A percentile compares a stretch with the other conserved stretches of the same genome.
Evolutionary conservation across 2,329 filamentous ascomycete genomes (phyloP).

Genomic region (Ambrosiella cleistominuta): DNA sequence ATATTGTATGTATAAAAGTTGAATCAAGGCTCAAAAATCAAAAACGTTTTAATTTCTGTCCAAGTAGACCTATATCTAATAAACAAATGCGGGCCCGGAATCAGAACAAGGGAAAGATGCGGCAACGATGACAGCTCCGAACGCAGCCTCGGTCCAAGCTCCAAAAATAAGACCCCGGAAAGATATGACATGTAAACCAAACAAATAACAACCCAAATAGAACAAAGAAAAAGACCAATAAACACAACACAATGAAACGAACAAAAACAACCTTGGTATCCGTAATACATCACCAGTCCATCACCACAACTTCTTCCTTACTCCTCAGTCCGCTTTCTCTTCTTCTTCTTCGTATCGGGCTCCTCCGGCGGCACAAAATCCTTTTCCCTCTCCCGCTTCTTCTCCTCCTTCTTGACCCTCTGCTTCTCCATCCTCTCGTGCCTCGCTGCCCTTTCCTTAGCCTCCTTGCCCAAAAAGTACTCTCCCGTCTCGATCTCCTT

Average conservation of each 20-base stretch:
- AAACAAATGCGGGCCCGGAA: background rate
- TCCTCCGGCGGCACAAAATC: constrained; percentile 83
- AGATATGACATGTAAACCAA: background rate
- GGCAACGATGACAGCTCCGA: too few relatives aligned
- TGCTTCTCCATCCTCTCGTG: constrained; percentile 73
- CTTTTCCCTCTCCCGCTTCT: constrained; percentile 65
- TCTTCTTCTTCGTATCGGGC: constrained; percentile 42
- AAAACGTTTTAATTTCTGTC: too few relatives aligned
- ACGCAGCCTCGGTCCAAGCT: background rate
- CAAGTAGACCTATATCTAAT: background rate
- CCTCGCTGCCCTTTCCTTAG: constrained; percentile 67
- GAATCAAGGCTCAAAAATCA: too few relatives aligned
- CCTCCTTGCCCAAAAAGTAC: constrained; percentile 86
- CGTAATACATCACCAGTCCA: constrained; percentile 5
- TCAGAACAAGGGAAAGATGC: too few relatives aligned
- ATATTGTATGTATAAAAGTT: background rate
- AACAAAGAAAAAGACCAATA: constrained; percentile 2
- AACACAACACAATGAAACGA: constrained; percentile 6
- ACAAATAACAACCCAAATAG: background rate
- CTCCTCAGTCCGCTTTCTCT: constrained; percentile 31
- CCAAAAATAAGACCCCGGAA: background rate
- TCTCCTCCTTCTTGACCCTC: constrained; percentile 73
- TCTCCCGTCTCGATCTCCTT: constrained; percentile 94
- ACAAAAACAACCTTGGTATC: constrained; percentile 7
- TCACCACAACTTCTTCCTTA: constrained; percentile 18